A percentile compares a stretch with the other conserved stretches of the same genome.
Evolutionary conservation across 1,139 yeast species (phyloP).

Genomic region (Blastobotrys raffinosifermentans): DNA sequence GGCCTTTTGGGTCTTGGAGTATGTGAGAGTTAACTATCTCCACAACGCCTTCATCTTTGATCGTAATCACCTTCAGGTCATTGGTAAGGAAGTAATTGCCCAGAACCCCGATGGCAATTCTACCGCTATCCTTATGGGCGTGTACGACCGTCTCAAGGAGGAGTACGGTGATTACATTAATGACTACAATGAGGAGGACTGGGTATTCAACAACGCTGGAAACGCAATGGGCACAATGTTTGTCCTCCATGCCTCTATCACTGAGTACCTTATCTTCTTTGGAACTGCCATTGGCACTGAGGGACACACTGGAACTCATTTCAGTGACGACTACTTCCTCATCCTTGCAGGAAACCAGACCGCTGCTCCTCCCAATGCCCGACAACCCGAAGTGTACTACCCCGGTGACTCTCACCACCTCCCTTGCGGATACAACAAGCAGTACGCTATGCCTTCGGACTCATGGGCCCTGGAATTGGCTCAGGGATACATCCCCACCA

Average conservation of each 20-base stretch:
- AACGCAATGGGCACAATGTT: slow-evolving; percentile 99
- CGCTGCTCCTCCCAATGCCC: slow-evolving; percentile 62
- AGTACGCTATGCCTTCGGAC: slow-evolving; percentile 69
- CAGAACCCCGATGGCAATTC: slow-evolving; percentile 55
- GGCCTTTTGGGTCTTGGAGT: slow-evolving; percentile 15
- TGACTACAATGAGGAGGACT: slow-evolving; percentile 65
- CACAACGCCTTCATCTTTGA: slow-evolving; percentile 63
- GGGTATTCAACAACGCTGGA: slow-evolving; percentile 97
- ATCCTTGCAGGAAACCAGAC: slow-evolving; percentile 72
- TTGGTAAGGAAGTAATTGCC: slow-evolving; percentile 44
- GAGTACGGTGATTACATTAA: slow-evolving; percentile 68
- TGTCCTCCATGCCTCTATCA: slow-evolving; percentile 89
- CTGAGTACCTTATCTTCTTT: slow-evolving; percentile 85
- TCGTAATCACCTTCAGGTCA: slow-evolving; percentile 39
- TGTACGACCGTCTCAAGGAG: slow-evolving; percentile 53
- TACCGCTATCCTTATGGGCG: slow-evolving; percentile 52
- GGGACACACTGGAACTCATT: slow-evolving; percentile 93
- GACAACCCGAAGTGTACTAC: slow-evolving; percentile 56
- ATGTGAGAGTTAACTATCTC: slow-evolving; percentile 30
- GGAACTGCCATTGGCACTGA: slow-evolving; percentile 91
- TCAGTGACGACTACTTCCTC: slow-evolving; percentile 94
- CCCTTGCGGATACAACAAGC: slow-evolving; percentile 66
- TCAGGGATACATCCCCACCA: slow-evolving; percentile 97
- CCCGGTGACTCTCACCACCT: slow-evolving; percentile 79
- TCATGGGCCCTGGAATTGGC: slow-evolving; percentile 91